Base-by-base conservation (phyloP, 148 eudicot genomes). In the Nepenthes mirabilis region DNA sequence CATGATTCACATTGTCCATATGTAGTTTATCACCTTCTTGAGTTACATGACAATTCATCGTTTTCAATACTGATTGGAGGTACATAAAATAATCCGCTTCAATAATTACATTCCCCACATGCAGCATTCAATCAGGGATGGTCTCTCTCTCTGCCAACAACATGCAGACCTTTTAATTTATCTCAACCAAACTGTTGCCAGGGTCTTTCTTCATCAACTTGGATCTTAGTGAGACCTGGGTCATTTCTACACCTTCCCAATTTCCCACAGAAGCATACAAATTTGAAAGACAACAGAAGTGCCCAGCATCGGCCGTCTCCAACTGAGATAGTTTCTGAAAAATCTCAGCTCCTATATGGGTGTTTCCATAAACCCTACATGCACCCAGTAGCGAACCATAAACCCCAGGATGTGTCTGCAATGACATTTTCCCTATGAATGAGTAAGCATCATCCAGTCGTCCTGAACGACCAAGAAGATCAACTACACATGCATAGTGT, bases 381-480 rank as follows among this genome's bases (percentile, higher is more conserved):
- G 83, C 79, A 76, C 63, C 70, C 34, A 81, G 75, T 66, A 83
- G 67, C 11, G 89, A 63, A 64, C 77, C 73, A 57, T 78, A 81
- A 36, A 76, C 61, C 55, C 61, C 81, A 45, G 53, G 37, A 43
- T 65, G 50, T 1, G 77, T 79, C 47, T 54, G 56, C 50, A 65
- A 37, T 51, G 80, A 63, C 79, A 78, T 78, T 54, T 59, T 70
- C 56, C 63, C 47, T 58, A 74, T 70, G 36, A 83, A 55, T 1
- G 64, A 58, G 49, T 61, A 57, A 3, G 89, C 86, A n/a, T 83
- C 83, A 36, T 69, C 67, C 6, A 83, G 43, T 63, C 58, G 61
- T 34, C 88, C 82, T 32, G 79, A 73, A 48, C 88, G 85, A 40
- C 82, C 75, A 63, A 83, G 80, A 55, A 80, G 70, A 65, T 83